Percentiles rank a stretch among this genome's conserved stretches.
These are phyloP conservation scores for Oemleria cerasiformis DNA, from an alignment of 306 rosid species.

Conservation along the genomic window DNA sequence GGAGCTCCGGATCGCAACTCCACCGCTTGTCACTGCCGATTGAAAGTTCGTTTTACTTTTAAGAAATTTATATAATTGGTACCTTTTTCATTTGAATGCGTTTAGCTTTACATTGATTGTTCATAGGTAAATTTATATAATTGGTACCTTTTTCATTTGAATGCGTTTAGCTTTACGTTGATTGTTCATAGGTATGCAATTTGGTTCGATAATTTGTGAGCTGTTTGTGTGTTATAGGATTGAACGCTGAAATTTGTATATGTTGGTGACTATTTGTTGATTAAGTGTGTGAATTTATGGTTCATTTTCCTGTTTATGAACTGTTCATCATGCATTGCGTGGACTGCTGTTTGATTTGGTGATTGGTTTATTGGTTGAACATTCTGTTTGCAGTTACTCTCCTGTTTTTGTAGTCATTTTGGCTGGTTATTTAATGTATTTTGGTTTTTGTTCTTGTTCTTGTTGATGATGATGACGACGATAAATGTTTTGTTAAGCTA, in stretches of 20 bases:
- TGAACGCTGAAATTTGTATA: neutral
- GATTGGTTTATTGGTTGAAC: neutral
- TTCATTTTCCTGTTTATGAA: neutral
- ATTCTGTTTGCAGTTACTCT: neutral
- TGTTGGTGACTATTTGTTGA: neutral
- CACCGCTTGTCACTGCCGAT: slow-evolving; percentile 27
- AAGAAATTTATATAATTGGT: slow-evolving; percentile 17
- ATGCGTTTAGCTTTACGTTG: neutral
- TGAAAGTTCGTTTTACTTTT: slow-evolving; percentile 43
- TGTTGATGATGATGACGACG: neutral
- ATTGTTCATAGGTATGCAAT: slow-evolving; percentile 28
- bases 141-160: neutral
- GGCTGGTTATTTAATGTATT: neutral
- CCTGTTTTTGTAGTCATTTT: neutral
- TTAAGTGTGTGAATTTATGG: neutral
- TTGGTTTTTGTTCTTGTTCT: neutral
- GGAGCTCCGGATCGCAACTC: slow-evolving; percentile 31
- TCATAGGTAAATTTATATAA: slow-evolving; percentile 6
- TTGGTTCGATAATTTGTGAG: neutral
- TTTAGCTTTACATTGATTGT: neutral
- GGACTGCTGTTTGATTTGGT: neutral
- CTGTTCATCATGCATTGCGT: slow-evolving; percentile 6
- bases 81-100: neutral
- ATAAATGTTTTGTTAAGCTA: neutral
- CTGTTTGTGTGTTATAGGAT: neutral